Evolutionary conservation across 768 basidiomycete species (phyloP), one percentile per base, ranked within the genome.

Genomic region (Mycena olivaceomarginata): DNA sequence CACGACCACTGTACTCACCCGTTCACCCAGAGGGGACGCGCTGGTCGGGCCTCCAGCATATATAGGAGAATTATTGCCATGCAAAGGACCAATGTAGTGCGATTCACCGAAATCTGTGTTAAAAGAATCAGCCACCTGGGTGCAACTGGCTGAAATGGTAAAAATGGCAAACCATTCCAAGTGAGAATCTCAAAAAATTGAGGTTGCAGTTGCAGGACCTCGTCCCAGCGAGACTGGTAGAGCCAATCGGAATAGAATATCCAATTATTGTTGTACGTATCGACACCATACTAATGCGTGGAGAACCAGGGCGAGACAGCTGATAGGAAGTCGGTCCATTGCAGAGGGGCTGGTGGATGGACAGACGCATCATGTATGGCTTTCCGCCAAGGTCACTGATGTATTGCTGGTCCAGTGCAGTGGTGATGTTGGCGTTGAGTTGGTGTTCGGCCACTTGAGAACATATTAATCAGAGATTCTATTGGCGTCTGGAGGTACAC

Each of bases 31-130:
- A 18, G 41, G 2, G n/a, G 12, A 13, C 22, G 63, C 41, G 6
- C 63, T 39, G 1, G 63, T 64, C 5, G 63, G n/a, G 22, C 63
- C 63, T n/a, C 63, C 63, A 43, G 63, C 63, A 22, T 64, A 64
- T 41, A 64, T 16, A 64, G 63, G 41, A 5, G 63, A 45, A 64
- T 64, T 43, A 22, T n/a, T 18, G n/a, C 63, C 63, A 13, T 64
- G 63, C 41, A 64, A 43, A 18, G 63, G 63, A 43, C 63, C 63
- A 5, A 64, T 64, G 63, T 64, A 64, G 63, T 64, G 63, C 12
- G 63, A 64, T 22, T 64, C 63, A 10, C 63, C 63, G n/a, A 64
- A 64, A 22, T 64, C 63, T 64, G 40, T n/a, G n/a, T n/a, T n/a
- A 25, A 25, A 25, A 11, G 43, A 45, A 45, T 60, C 16, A 60